Evolutionary conservation across 139 green algal genomes (phyloP).

Genomic region (Coelastrella sp.): DNA sequence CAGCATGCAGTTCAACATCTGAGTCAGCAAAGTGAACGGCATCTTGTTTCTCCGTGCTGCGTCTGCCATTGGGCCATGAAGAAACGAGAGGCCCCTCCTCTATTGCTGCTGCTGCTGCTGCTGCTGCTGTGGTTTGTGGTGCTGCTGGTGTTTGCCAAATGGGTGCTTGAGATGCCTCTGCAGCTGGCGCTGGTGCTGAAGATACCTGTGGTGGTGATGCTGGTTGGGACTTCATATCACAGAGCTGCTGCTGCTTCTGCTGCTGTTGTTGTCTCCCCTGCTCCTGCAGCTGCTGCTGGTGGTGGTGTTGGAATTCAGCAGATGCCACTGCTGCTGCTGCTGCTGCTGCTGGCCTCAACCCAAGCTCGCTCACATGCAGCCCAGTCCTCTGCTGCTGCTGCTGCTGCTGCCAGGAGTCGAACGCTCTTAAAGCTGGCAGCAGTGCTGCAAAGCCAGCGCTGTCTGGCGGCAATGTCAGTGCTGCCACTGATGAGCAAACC

Average conservation of each 20-base stretch:
- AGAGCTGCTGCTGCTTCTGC: background rate
- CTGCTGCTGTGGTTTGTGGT: background rate
- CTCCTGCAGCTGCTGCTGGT: background rate
- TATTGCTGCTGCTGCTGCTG: background rate
- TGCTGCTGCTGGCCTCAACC: background rate
- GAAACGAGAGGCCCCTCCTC: background rate
- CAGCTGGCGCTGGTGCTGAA: background rate
- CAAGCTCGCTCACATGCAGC: background rate
- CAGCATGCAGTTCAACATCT: background rate
- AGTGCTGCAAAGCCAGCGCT: background rate
- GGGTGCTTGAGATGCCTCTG: background rate
- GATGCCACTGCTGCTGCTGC: background rate
- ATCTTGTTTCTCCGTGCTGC: background rate
- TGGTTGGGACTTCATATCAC: background rate
- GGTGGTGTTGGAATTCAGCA: background rate
- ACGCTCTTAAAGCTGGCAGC: background rate
- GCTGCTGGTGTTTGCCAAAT: background rate
- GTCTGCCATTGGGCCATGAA: background rate
- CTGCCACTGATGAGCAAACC: background rate
- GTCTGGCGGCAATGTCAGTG: background rate
- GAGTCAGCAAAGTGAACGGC: background rate
- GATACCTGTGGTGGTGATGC: background rate
- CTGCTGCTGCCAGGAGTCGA: background rate
- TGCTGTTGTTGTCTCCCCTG: background rate
- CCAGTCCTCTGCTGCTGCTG: background rate